Conservation (phyloP, 805 yeast genomes). For the Yarrowia osloensis region DNA sequence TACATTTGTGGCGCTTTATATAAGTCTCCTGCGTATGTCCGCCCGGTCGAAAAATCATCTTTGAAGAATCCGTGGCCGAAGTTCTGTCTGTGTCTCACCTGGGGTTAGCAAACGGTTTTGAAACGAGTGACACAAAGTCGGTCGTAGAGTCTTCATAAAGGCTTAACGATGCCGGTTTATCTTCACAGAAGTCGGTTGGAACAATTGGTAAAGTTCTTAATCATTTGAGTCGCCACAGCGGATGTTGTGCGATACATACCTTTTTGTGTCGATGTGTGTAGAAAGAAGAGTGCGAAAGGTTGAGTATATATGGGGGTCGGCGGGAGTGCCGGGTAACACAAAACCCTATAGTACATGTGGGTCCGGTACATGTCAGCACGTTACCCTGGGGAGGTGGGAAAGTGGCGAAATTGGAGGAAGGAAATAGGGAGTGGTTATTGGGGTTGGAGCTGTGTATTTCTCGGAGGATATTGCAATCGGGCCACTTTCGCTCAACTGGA, state of each 20-base stretch:
- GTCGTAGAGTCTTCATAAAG: conserved; percentile 24
- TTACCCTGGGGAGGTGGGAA: background rate
- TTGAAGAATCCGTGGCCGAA: background rate
- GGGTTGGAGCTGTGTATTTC: background rate
- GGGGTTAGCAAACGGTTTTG: conserved; percentile 9
- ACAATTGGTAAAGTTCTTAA: conserved; percentile 29
- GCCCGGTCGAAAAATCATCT: conserved; percentile 30
- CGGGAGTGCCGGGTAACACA: background rate
- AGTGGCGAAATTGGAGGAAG: background rate
- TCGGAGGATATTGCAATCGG: background rate
- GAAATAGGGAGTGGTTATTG: background rate
- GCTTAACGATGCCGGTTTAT: conserved; percentile 31
- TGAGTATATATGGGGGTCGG: background rate
- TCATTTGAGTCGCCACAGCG: conserved; percentile 19
- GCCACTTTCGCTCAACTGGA: background rate
- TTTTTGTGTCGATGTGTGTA: conserved; percentile 13
- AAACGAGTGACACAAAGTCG: background rate
- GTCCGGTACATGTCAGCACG: background rate
- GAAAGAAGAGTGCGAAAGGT: background rate
- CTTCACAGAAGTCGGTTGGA: conserved; percentile 30
- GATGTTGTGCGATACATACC: conserved; percentile 8
- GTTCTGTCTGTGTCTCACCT: conserved; percentile 11
- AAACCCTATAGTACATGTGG: background rate
- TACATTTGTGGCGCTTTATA: conserved; percentile 21
- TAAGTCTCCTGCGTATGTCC: conserved; percentile 15